Conservation (phyloP, 805 yeast genomes). For the Candida adriatica region DNA sequence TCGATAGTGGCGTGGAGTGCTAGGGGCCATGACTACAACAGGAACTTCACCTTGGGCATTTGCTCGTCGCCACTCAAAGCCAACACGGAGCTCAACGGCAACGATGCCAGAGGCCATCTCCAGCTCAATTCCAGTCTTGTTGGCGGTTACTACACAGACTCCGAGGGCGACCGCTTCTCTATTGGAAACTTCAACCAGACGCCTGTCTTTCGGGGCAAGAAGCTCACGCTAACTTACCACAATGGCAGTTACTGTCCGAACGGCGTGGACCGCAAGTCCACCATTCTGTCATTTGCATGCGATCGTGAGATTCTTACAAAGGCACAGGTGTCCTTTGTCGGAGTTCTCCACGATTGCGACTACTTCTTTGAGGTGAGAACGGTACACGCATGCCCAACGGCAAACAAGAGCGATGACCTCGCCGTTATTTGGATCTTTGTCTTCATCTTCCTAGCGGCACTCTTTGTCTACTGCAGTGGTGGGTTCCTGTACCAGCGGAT, state of each 20-base stretch:
- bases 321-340: slow-evolving; percentile 64
- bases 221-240: slow-evolving; percentile 60
- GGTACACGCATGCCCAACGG: slow-evolving; percentile 80
- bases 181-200: slow-evolving; percentile 55
- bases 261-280: slow-evolving; percentile 51
- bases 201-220: slow-evolving; percentile 67
- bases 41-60: slow-evolving; percentile 69
- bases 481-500: slow-evolving; percentile 31
- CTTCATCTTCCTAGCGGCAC: slow-evolving; percentile 38
- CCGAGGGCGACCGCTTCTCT: slow-evolving; percentile 36
- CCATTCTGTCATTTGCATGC: slow-evolving; percentile 68
- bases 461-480: slow-evolving; percentile 36
- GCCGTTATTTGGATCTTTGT: slow-evolving; percentile 62
- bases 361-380: slow-evolving; percentile 82
- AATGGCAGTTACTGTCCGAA: slow-evolving; percentile 60
- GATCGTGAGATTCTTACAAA: slow-evolving; percentile 64
- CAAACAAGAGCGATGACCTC: slow-evolving; percentile 55
- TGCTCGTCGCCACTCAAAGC: slow-evolving; percentile 49
- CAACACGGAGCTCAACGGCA: slow-evolving; percentile 21
- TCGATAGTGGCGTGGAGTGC: slow-evolving; percentile 49
- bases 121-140: slow-evolving; percentile 36
- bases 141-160: slow-evolving; percentile 53
- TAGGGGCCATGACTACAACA: slow-evolving; percentile 60
- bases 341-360: slow-evolving; percentile 68
- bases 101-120: slow-evolving; percentile 3